These are phyloP conservation scores for Mycena metata DNA, from an alignment of 768 basidiomycete genomes.

Conservation along the genomic window DNA sequence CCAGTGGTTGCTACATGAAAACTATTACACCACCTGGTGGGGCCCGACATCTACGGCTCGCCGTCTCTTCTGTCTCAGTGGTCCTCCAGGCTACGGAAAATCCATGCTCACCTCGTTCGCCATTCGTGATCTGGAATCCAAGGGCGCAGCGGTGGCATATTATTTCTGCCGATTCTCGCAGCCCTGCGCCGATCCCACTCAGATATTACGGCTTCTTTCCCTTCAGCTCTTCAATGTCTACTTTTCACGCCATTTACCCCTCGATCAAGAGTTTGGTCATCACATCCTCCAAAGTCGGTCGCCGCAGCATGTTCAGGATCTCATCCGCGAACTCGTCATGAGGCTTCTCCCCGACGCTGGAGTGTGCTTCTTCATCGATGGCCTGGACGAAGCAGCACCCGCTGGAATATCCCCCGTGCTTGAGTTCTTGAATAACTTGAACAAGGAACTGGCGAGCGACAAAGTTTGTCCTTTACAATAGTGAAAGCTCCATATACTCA, in stretches of 20 bases:
- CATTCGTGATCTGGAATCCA: conserved; percentile 25
- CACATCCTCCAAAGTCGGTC: conserved; percentile 22
- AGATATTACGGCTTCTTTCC: conserved; percentile 39
- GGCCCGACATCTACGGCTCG: neutral
- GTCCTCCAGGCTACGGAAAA: conserved; percentile 41
- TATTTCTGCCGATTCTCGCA: conserved; percentile 41
- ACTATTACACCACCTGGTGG: conserved; percentile 27
- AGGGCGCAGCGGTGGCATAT: conserved; percentile 30
- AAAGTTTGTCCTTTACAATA: too few species aligned
- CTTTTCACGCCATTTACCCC: neutral
- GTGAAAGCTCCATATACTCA: too few species aligned
- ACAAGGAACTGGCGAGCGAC: too few species aligned
- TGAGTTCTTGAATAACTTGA: too few species aligned
- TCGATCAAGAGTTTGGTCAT: conserved; percentile 27
- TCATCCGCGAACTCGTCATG: conserved; percentile 39
- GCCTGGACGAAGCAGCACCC: conserved; percentile 43
- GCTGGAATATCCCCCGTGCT: conserved; percentile 38
- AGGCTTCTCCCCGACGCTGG: conserved; percentile 17
- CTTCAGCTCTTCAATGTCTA: conserved; percentile 35
- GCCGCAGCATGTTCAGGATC: conserved; percentile 31
- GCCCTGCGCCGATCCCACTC: conserved; percentile 12
- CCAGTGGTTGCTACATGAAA: conserved; percentile 30
- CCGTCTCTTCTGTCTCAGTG: conserved; percentile 40
- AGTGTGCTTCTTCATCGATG: conserved; percentile 47
- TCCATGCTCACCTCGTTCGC: conserved; percentile 39